These are phyloP conservation scores for Saccharomyces eubayanus DNA, from an alignment of 805 yeast genomes.

Conservation along the genomic window DNA sequence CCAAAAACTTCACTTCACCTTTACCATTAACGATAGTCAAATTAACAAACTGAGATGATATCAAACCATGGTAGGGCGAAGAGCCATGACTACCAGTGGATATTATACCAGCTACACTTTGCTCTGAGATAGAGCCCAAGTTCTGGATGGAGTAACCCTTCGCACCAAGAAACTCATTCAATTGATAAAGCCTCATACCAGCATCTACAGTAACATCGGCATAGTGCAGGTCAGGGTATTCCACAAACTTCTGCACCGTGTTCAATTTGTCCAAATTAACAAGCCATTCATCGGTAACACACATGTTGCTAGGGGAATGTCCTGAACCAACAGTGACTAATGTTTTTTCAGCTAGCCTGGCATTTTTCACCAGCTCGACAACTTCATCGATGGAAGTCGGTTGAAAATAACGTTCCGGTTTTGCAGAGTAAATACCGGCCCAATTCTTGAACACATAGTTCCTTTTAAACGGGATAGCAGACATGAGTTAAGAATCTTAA, in stretches of 20 bases:
- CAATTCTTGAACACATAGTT: slow-evolving; percentile 43
- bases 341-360: slow-evolving; percentile 51
- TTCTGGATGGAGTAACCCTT: slow-evolving; percentile 78
- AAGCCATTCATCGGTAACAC: slow-evolving; percentile 83
- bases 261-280: slow-evolving; percentile 74
- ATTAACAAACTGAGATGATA: slow-evolving; percentile 79
- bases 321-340: slow-evolving; percentile 86
- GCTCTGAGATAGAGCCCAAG: slow-evolving; percentile 88
- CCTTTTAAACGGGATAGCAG: slow-evolving; percentile 14
- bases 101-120: slow-evolving; percentile 89
- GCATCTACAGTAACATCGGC: slow-evolving; percentile 94
- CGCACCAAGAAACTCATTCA: slow-evolving; percentile 56
- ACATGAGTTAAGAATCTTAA: slow-evolving; percentile 4
- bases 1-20: slow-evolving; percentile 53
- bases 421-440: slow-evolving; percentile 83
- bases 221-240: slow-evolving; percentile 50
- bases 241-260: slow-evolving; percentile 41
- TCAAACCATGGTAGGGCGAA: slow-evolving; percentile 83
- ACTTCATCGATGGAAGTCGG: slow-evolving; percentile 69
- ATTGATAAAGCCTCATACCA: slow-evolving; percentile 69
- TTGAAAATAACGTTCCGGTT: slow-evolving; percentile 71
- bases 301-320: slow-evolving; percentile 88
- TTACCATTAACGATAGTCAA: slow-evolving; percentile 64
- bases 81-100: slow-evolving; percentile 97
- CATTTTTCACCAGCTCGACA: slow-evolving; percentile 54